These are phyloP conservation scores for Talaromyces sp. DNA, from an alignment of 2,329 filamentous ascomycete genomes.

Conservation along the genomic window DNA sequence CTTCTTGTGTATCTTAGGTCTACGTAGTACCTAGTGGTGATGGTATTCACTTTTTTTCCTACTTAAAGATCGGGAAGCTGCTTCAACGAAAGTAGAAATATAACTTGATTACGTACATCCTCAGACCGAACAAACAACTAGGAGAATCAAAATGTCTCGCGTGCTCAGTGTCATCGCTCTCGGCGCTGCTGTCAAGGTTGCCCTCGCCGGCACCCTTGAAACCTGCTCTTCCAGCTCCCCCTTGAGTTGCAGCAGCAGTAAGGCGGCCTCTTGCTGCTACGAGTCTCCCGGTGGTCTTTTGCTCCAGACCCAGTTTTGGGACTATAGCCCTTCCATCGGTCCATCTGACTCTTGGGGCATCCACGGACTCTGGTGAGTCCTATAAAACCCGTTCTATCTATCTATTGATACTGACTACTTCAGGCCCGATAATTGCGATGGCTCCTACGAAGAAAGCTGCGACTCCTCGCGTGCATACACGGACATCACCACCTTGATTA, in stretches of 20 bases:
- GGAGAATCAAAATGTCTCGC: slow-evolving; percentile 7
- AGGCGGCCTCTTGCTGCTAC: slow-evolving; percentile 55
- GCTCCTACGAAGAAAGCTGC: slow-evolving; percentile 56
- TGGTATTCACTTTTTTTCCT: background rate
- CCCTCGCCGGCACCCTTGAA: slow-evolving; percentile 27
- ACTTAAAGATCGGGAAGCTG: background rate
- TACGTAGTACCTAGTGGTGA: background rate
- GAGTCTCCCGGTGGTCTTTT: slow-evolving; percentile 57
- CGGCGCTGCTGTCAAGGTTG: slow-evolving; percentile 14
- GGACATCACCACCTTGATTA: slow-evolving; percentile 57
- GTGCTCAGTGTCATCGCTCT: slow-evolving; percentile 8
- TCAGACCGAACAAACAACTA: background rate
- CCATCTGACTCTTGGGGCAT: slow-evolving; percentile 58
- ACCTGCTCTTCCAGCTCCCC: slow-evolving; percentile 52
- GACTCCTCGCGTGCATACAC: slow-evolving; percentile 54
- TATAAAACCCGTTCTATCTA: slow-evolving; percentile 22
- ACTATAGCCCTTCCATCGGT: slow-evolving; percentile 53
- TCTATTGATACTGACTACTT: background rate
- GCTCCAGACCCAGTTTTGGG: slow-evolving; percentile 61
- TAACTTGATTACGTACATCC: no score
- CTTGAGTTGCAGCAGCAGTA: slow-evolving; percentile 43
- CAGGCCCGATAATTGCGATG: slow-evolving; percentile 55
- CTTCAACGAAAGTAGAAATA: background rate
- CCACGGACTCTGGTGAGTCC: slow-evolving; percentile 53
- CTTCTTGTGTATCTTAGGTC: background rate